Evolutionary conservation across 2,329 filamentous ascomycete genomes (phyloP), one percentile per base, ranked within the genome.

Genomic region (Purpureocillium takamizusanense): DNA sequence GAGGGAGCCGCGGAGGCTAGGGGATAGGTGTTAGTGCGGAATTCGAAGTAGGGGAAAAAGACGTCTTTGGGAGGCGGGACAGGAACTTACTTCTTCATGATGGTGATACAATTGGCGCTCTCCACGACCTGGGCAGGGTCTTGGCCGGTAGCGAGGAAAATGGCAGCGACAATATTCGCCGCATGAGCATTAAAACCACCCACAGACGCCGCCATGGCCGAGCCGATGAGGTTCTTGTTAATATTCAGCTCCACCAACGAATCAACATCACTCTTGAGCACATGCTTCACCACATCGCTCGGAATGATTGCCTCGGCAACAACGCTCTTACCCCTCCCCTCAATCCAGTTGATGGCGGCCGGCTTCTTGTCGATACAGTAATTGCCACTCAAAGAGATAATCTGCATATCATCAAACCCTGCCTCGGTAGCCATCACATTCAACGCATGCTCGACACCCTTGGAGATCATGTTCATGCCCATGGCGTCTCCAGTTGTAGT

Each of bases 391-490:
- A 98, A 78, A 4, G 92, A 88, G 45, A 98, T 80, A 49, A 94
- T 94, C 31, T 78, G 68, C 92, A 98, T 98, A 56, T 98, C 92
- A 5, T 94, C 84, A 55, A 98, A 98, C 29, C 90, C 80, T 49
- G n/a, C n/a, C n/a, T 95, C 89, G 29, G 69, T 83, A 11, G 78
- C 70, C 92, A 98, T 98, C 51, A 95, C 78, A 38, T 75, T 75
- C 10, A 98, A 76, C 4, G 92, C 89, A 59, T 95, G 83, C 67
- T 98, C 92, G 31, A 95, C 90, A 57, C 92, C 92, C 73, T 98
- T 98, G 48, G 89, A 95, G 47, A 98, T 98, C 92, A 98, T 98
- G 73, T 98, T 98, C 92, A 98, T 98, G 46, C 92, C 92, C 92
- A 98, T 98, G 42, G 92, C 92, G 57, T 98, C 92, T 52, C 92